Conservation (phyloP, 2,329 filamentous ascomycete species). For the Phialophora tarda region DNA sequence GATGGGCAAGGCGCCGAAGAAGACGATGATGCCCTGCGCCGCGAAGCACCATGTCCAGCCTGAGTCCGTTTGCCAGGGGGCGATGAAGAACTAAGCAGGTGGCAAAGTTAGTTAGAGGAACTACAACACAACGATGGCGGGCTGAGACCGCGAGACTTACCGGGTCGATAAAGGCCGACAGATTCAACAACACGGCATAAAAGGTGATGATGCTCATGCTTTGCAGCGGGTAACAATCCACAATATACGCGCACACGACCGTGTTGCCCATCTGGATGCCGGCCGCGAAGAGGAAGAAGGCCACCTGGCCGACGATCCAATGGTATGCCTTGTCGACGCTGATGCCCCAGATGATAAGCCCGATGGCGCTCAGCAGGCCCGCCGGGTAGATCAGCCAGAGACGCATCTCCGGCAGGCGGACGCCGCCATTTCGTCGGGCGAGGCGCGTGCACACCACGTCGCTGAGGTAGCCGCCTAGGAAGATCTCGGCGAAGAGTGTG, state of each 20-base stretch:
- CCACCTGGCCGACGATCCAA: slow-evolving; percentile 63
- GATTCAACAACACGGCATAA: slow-evolving; percentile 60
- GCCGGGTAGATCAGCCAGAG: slow-evolving; percentile 63
- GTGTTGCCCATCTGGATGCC: slow-evolving; percentile 65
- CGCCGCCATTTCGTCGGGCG: slow-evolving; percentile 50
- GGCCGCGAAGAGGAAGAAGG: slow-evolving; percentile 60
- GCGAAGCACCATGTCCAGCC: slow-evolving; percentile 61
- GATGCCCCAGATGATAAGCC: slow-evolving; percentile 61
- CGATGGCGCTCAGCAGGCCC: slow-evolving; percentile 54
- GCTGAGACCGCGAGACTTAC: slow-evolving; percentile 37
- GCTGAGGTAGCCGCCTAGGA: slow-evolving; percentile 60
- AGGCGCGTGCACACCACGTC: slow-evolving; percentile 58
- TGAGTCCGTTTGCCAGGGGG: slow-evolving; percentile 52
- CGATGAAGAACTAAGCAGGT: slow-evolving; percentile 54
- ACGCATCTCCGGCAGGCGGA: slow-evolving; percentile 60
- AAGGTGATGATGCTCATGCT: slow-evolving; percentile 62
- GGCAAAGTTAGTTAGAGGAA: too few relatives aligned
- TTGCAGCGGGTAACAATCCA: slow-evolving; percentile 62
- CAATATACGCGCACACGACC: slow-evolving; percentile 58
- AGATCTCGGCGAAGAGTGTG: slow-evolving; percentile 58
- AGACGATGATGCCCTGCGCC: slow-evolving; percentile 55
- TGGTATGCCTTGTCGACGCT: slow-evolving; percentile 60
- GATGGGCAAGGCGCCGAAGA: slow-evolving; percentile 48
- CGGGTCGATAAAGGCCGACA: slow-evolving; percentile 56
- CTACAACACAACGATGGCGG: neutral